These are phyloP conservation scores for Nemania bipapillata DNA, from an alignment of 2,329 filamentous ascomycete species.

Conservation along the genomic window DNA sequence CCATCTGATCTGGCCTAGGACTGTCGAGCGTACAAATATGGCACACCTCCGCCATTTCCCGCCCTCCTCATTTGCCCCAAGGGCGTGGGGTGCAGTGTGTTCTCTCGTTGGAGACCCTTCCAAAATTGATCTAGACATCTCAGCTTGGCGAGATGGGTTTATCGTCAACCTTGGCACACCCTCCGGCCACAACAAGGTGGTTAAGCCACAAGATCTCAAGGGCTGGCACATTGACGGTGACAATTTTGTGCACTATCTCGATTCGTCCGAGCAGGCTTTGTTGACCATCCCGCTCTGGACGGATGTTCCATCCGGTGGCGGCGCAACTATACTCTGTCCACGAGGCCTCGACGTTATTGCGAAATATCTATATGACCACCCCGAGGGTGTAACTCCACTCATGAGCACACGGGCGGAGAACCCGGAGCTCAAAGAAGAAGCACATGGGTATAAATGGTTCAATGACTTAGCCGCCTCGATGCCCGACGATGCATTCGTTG, in stretches of 20 bases:
- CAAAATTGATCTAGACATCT: constrained; percentile 59
- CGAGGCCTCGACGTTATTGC: constrained; percentile 68
- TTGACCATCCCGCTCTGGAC: constrained; percentile 75
- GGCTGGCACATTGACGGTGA: constrained; percentile 78
- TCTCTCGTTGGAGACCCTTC: constrained; percentile 73
- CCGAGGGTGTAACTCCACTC: constrained; percentile 72
- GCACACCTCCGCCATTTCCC: constrained; percentile 67
- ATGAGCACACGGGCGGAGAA: constrained; percentile 70
- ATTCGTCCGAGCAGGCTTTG: constrained; percentile 74
- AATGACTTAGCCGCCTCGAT: constrained; percentile 54
- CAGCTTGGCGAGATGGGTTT: constrained; percentile 73
- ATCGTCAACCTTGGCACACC: constrained; percentile 75
- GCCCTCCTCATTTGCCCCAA: constrained; percentile 68
- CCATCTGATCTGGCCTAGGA: no score
- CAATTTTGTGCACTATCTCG: constrained; percentile 77
- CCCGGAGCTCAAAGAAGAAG: constrained; percentile 57
- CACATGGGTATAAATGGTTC: constrained; percentile 59
- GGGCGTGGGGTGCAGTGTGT: constrained; percentile 73
- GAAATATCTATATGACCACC: constrained; percentile 67
- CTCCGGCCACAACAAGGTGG: constrained; percentile 61
- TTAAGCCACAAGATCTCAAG: constrained; percentile 63
- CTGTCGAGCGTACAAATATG: constrained; percentile 60
- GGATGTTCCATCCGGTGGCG: constrained; percentile 69
- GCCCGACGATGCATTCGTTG: constrained; percentile 57
- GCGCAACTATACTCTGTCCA: constrained; percentile 73